Evolutionary conservation across 108 stramenopile species (phyloP).

Genomic region (Cyclotella baltica): DNA sequence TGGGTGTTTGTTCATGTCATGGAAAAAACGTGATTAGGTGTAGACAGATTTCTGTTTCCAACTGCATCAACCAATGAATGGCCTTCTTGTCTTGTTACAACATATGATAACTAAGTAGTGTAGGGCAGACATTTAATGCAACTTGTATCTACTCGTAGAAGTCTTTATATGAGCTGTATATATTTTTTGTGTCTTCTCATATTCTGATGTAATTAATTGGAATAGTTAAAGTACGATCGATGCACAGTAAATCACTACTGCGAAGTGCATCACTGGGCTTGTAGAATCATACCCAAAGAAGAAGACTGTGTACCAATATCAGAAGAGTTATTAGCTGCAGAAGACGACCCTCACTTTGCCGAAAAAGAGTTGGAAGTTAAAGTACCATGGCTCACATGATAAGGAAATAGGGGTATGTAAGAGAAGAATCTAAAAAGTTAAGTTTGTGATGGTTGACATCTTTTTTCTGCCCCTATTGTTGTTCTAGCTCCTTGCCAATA

Average conservation of each 20-base stretch:
- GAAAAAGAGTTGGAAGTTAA: slow-evolving; percentile 74
- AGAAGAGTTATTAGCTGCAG: slow-evolving; percentile 41
- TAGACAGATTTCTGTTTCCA: neutral
- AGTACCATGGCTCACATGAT: slow-evolving; percentile 85
- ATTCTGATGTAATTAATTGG: no score
- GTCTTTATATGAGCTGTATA: no score
- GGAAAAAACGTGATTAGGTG: neutral
- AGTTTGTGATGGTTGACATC: neutral
- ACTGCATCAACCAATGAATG: neutral
- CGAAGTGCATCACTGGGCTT: slow-evolving; percentile 82
- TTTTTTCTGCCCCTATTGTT: no score
- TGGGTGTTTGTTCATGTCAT: slow-evolving; percentile 1
- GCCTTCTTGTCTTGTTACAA: no score
- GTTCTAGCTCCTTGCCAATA: no score
- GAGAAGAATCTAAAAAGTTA: slow-evolving; percentile 75
- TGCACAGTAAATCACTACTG: slow-evolving; percentile 92
- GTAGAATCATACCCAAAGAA: slow-evolving; percentile 70
- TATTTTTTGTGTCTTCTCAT: neutral
- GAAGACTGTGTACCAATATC: slow-evolving; percentile 65
- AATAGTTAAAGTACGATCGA: slow-evolving; percentile 90
- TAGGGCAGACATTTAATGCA: neutral
- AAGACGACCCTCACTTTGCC: slow-evolving; percentile 59
- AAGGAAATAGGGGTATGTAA: slow-evolving; percentile 88
- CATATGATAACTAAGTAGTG: neutral
- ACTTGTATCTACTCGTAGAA: no score